A percentile compares a stretch with the other conserved stretches of the same genome.
Conservation (phyloP, 2,329 filamentous ascomycete species). For the Neocatenulostroma microsporum region DNA sequence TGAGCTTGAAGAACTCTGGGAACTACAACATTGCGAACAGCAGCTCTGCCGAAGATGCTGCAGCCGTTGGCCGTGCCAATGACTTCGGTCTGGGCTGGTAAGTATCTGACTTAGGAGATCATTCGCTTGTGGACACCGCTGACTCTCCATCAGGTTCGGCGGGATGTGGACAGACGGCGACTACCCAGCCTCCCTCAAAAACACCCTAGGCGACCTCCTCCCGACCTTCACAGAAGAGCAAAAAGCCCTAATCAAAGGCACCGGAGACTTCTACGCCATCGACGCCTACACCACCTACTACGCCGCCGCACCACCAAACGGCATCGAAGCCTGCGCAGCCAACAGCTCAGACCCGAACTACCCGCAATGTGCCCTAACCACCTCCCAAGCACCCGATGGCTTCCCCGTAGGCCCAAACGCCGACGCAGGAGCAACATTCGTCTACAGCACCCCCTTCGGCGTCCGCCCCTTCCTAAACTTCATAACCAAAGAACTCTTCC, state of each 20-base stretch:
- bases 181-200: conserved; percentile 34
- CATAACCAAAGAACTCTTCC: conserved; percentile 35
- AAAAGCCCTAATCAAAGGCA: conserved; percentile 25
- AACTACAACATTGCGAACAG: conserved; percentile 30
- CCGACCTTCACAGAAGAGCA: conserved; percentile 27
- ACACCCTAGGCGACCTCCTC: conserved; percentile 28
- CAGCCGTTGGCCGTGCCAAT: conserved; percentile 25
- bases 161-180: conserved; percentile 41
- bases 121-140: too few species aligned
- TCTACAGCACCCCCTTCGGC: conserved; percentile 30
- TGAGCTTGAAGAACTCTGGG: conserved; percentile 30
- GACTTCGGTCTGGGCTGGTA: conserved; percentile 34
- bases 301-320: conserved; percentile 22
- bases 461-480: conserved; percentile 29
- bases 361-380: conserved; percentile 35
- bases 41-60: conserved; percentile 27
- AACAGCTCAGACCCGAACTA: conserved; percentile 35
- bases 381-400: conserved; percentile 29
- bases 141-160: too few species aligned
- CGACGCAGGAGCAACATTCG: conserved; percentile 28
- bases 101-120: too few species aligned
- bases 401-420: conserved; percentile 40
- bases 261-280: conserved; percentile 30
- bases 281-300: conserved; percentile 29
- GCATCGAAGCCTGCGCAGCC: conserved; percentile 29